These are phyloP conservation scores for Xerocomus brunneocitrinus DNA, from an alignment of 768 basidiomycete genomes.

Conservation along the genomic window DNA sequence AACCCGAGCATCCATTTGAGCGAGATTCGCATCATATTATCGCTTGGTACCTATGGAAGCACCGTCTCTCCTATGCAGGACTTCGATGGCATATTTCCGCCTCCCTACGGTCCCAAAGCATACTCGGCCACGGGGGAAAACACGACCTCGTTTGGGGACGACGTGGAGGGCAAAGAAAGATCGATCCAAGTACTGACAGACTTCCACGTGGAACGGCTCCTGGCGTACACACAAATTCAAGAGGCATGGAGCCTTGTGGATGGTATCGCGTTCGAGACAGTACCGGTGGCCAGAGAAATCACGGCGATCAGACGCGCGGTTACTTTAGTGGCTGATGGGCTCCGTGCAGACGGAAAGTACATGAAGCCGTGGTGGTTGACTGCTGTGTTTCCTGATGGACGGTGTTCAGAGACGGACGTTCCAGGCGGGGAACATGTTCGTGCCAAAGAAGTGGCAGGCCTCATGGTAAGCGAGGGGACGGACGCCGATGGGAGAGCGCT, in stretches of 20 bases:
- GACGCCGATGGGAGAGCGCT: constrained; percentile 11
- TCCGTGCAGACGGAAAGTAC: constrained; percentile 16
- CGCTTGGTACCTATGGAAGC: constrained; percentile 72
- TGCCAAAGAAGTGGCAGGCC: constrained; percentile 40
- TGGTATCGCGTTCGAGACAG: constrained; percentile 72
- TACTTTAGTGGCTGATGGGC: constrained; percentile 27
- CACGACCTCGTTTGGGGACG: constrained; percentile 40
- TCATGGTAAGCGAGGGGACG: constrained; percentile 32
- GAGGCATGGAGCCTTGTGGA: constrained; percentile 55
- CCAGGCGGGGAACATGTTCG: constrained; percentile 23
- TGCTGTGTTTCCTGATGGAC: constrained; percentile 53
- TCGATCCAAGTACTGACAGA: constrained; percentile 50
- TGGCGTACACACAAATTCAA: constrained; percentile 45
- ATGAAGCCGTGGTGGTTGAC: constrained; percentile 75
- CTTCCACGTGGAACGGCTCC: constrained; percentile 63
- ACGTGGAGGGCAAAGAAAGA: constrained; percentile 28
- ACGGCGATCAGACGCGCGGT: constrained; percentile 63
- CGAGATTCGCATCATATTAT: constrained; percentile 54
- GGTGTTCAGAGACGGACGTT: constrained; percentile 38
- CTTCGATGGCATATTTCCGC: constrained; percentile 71
- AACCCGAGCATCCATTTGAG: constrained; percentile 8
- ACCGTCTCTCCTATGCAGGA: constrained; percentile 64
- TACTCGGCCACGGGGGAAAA: constrained; percentile 34
- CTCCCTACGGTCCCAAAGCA: constrained; percentile 62
- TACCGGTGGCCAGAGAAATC: constrained; percentile 65